A percentile compares a stretch with the other conserved stretches of the same genome.
phyloP scores from a whole-genome alignment of 768 basidiomycete species.

The Xerocomellus intermedius region DNA sequence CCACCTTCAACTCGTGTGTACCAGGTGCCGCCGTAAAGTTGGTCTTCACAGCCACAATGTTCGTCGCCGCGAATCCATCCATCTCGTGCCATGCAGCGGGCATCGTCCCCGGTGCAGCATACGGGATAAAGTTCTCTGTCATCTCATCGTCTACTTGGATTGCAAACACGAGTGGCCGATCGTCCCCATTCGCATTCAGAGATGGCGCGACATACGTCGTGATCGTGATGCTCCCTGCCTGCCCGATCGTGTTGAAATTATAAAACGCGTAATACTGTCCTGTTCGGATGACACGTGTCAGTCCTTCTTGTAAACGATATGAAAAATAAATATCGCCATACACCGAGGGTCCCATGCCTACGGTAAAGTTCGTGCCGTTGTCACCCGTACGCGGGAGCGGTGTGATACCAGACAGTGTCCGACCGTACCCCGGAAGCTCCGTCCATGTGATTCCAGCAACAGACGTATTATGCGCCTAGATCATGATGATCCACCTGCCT shows the following conservation, averaged over 20 bases:
- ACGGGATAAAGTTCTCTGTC: not conserved
- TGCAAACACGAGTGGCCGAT: not conserved
- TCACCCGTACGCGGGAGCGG: conserved; percentile 52
- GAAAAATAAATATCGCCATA: not conserved
- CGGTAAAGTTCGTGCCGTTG: conserved; percentile 28
- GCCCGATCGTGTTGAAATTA: conserved; percentile 2
- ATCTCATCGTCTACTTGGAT: not conserved
- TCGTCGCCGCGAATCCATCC: not conserved
- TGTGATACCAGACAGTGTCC: conserved; percentile 45
- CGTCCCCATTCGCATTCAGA: not conserved
- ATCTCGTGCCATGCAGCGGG: not conserved
- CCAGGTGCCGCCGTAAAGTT: not conserved
- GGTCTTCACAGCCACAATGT: not conserved
- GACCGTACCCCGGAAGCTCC: conserved; percentile 50
- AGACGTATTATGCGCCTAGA: conserved; percentile 28
- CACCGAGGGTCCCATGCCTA: conserved; percentile 45
- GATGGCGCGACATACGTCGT: not conserved
- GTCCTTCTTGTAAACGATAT: not conserved
- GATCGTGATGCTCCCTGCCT: not conserved
- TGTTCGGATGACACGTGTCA: not conserved
- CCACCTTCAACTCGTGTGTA: not conserved
- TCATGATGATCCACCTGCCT: not conserved
- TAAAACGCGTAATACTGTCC: conserved; percentile 36
- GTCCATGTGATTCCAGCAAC: conserved; percentile 56
- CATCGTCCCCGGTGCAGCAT: not conserved